Conservation (phyloP, 2,329 filamentous ascomycete species). For the Graphium sp. region DNA sequence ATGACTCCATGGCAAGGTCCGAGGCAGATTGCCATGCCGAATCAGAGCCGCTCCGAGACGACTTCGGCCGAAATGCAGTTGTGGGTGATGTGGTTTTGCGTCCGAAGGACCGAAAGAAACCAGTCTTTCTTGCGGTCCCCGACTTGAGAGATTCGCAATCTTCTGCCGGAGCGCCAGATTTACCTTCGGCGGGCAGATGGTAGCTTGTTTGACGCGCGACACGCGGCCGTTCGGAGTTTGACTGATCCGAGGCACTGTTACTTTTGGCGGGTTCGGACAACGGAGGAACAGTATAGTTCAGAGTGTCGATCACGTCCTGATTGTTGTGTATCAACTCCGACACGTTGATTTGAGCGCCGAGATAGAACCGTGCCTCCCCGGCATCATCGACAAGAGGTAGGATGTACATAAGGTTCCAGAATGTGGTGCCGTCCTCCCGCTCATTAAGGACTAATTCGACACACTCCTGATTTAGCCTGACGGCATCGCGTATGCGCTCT, state of each 20-base stretch:
- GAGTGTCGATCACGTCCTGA: slow-evolving; percentile 30
- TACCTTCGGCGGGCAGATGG: not conserved
- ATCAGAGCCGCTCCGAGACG: not conserved
- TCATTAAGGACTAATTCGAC: slow-evolving; percentile 34
- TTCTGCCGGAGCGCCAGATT: not conserved
- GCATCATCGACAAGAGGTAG: slow-evolving; percentile 29
- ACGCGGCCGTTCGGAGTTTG: too few relatives aligned
- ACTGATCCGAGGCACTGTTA: slow-evolving; percentile 1
- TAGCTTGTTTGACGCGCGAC: too few relatives aligned
- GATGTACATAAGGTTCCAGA: slow-evolving; percentile 39
- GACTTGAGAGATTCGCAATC: not conserved
- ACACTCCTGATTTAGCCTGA: slow-evolving; percentile 22
- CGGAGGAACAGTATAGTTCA: slow-evolving; percentile 16
- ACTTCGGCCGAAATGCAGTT: not conserved
- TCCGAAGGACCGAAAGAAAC: slow-evolving; percentile 16
- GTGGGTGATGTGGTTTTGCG: not conserved
- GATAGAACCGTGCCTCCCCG: slow-evolving; percentile 31
- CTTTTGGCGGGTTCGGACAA: slow-evolving; percentile 4
- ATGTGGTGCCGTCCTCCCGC: slow-evolving; percentile 29
- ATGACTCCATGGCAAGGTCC: too few relatives aligned
- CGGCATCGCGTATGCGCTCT: slow-evolving; percentile 20
- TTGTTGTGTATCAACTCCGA: slow-evolving; percentile 32
- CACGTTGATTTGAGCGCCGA: slow-evolving; percentile 40
- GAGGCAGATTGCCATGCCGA: not conserved
- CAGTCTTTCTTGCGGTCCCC: slow-evolving; percentile 11